Evolutionary conservation across 2,329 filamentous ascomycete genomes (phyloP), one percentile per base, ranked within the genome.

Genomic region (Keithomyces neogunnii): DNA sequence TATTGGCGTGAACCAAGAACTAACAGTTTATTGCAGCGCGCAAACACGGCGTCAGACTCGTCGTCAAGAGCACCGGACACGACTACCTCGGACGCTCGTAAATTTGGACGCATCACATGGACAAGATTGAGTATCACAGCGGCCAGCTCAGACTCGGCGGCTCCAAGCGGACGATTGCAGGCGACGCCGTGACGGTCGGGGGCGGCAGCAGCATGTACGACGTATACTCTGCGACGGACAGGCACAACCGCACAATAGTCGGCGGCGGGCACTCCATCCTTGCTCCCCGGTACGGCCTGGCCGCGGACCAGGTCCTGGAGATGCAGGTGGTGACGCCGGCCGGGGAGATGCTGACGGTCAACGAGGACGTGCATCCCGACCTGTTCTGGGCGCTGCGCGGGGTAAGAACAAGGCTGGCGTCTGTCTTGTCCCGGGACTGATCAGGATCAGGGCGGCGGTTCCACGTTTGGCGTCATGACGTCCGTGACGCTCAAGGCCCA

Each of bases 31-130:
- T 0, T 9, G 1, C 8, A 74, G 70, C 72, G 2, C 66, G 69
- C 1, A 63, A 69, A 32, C 60, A 72, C 36, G 69, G 74, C 35
- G 56, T 77, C 35, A 66, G 74, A 7, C 62, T 75, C 13, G 56
- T 67, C 2, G 58, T 75, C 32, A 73, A 71, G 47, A 66, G 64
- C 33, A 69, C 66, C 1, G 66, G 72, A 19, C 69, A 75, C 28
- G 72, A 77, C 47, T 72, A 69, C 35, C 58, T 72, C 6, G 74
- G 73, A 2, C 69, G 72, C 2, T 75, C 71, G 1, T 78, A 70
- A 1, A 72, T 80, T 51, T 81, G 77, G 78, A 73, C 70, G 0
- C 77, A 76, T 49, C 62, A 78, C 53, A 63, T 81, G 45, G 69
- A 69, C 28, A 60, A 59, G 4, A 59, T 72, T 2, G 31, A 56